phyloP scores from a whole-genome alignment of 768 basidiomycete genomes.

The Phaffia tasmanica region DNA sequence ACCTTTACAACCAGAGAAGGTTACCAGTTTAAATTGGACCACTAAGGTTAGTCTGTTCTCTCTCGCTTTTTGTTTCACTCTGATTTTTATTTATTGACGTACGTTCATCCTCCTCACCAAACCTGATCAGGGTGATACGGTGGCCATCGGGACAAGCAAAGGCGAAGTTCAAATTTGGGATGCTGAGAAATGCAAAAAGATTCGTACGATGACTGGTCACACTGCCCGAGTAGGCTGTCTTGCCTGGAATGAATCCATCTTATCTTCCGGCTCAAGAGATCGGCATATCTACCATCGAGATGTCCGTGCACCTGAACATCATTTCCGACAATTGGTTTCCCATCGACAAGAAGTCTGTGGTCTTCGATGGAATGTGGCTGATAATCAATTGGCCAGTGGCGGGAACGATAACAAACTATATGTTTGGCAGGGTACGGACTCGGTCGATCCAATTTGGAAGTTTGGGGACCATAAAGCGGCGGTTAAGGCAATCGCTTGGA shows the following conservation, averaged over 20 bases:
- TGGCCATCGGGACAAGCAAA: constrained; percentile 85
- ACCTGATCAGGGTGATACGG: constrained; percentile 53
- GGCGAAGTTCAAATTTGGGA: constrained; percentile 91
- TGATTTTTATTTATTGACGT: not conserved
- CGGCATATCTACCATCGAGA: constrained; percentile 84
- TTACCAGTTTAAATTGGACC: constrained; percentile 88
- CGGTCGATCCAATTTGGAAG: constrained; percentile 63
- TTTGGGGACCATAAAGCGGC: constrained; percentile 96
- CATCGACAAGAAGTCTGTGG: constrained; percentile 88
- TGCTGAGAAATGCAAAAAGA: constrained; percentile 58
- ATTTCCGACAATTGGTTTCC: constrained; percentile 52
- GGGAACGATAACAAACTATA: constrained; percentile 99
- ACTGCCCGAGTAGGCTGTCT: constrained; percentile 80
- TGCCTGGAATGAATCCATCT: constrained; percentile 72
- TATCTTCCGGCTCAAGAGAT: constrained; percentile 85
- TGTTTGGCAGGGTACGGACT: constrained; percentile 77
- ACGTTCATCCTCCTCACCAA: not conserved
- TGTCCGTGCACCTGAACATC: constrained; percentile 58
- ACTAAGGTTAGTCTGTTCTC: constrained; percentile 47
- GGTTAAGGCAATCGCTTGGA: constrained; percentile 97
- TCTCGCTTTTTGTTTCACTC: not conserved
- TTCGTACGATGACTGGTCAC: constrained; percentile 80
- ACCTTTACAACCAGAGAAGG: constrained; percentile 45
- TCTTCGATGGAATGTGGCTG: constrained; percentile 67
- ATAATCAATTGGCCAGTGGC: constrained; percentile 67